Percentiles rank a stretch among this genome's conserved stretches.
phyloP scores from a whole-genome alignment of 2,329 filamentous ascomycete genomes.

The Zymoseptoria passerinii region DNA sequence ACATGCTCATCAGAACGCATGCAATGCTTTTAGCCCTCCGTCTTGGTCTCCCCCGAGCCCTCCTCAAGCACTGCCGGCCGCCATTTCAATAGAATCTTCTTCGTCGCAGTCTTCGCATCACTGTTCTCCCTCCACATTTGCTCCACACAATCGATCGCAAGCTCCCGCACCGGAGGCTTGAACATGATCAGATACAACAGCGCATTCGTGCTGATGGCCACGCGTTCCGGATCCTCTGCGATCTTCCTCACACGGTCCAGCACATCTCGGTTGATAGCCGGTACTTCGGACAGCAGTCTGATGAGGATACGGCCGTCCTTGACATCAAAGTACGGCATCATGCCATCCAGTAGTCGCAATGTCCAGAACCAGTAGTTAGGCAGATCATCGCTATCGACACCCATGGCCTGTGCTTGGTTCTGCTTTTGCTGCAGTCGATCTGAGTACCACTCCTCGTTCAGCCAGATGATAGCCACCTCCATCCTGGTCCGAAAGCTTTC shows the following conservation, averaged over 20 bases:
- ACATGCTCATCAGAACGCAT: not conserved
- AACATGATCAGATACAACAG: conserved; percentile 52
- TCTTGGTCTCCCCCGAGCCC: conserved; percentile 12
- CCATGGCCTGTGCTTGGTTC: conserved; percentile 8
- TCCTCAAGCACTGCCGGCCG: conserved; percentile 41
- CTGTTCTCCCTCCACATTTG: conserved; percentile 49
- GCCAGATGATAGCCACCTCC: conserved; percentile 83
- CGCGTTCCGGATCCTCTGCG: conserved; percentile 55
- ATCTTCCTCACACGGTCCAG: conserved; percentile 61
- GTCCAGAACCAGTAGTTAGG: conserved; percentile 23
- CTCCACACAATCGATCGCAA: conserved; percentile 50
- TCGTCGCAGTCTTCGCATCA: conserved; percentile 40
- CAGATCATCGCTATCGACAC: conserved; percentile 11
- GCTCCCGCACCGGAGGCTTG: conserved; percentile 50
- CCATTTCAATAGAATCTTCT: conserved; percentile 49
- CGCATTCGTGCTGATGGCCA: conserved; percentile 50
- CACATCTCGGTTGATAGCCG: conserved; percentile 63
- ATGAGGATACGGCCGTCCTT: conserved; percentile 78
- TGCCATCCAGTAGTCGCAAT: conserved; percentile 64
- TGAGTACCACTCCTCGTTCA: conserved; percentile 97
- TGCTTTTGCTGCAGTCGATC: conserved; percentile 54
- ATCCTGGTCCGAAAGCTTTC: conserved; percentile 88
- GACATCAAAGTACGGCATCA: conserved; percentile 82
- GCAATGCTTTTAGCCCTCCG: not conserved
- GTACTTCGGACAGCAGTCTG: conserved; percentile 84